Conservation (phyloP, 352 stramenopile species). For the Globisporangium orthogonon region DNA sequence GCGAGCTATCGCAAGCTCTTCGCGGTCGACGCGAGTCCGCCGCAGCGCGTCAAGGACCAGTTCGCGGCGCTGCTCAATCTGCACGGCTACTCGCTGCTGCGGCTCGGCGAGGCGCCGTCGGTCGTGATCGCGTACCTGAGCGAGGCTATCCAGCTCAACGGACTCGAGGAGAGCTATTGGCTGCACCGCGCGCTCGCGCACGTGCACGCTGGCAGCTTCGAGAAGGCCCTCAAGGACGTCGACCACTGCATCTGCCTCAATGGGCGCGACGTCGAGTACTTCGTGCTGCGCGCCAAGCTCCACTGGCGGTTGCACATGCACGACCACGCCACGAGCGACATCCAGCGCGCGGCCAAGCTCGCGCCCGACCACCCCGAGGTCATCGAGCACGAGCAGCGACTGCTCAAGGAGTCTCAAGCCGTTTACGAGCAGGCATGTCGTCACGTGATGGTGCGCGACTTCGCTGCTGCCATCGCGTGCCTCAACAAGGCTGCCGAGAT, state of each 20-base stretch:
- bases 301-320: conserved; percentile 76
- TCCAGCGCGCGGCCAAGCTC: conserved; percentile 45
- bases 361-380: conserved; percentile 65
- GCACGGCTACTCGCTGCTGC: conserved; percentile 64
- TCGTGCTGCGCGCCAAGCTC: conserved; percentile 75
- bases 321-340: conserved; percentile 65
- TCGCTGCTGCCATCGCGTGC: conserved; percentile 51
- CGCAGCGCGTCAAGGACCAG: conserved; percentile 69
- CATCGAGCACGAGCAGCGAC: conserved; percentile 53
- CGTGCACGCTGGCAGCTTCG: conserved; percentile 48
- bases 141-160: conserved; percentile 70
- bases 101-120: conserved; percentile 38
- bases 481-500: conserved; percentile 64
- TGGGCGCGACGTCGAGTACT: conserved; percentile 69
- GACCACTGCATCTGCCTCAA: conserved; percentile 82
- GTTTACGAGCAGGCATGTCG: conserved; percentile 60
- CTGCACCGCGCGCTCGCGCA: conserved; percentile 67
- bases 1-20: conserved; percentile 75
- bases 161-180: conserved; percentile 68
- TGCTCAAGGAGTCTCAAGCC: conserved; percentile 62
- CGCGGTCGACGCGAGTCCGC: conserved; percentile 38
- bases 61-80: conserved; percentile 69
- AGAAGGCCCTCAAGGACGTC: conserved; percentile 70
- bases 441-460: conserved; percentile 45
- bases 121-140: conserved; percentile 63